These are phyloP conservation scores for Plectosphaerella cucumerina DNA, from an alignment of 2,329 filamentous ascomycete genomes.

Conservation along the genomic window DNA sequence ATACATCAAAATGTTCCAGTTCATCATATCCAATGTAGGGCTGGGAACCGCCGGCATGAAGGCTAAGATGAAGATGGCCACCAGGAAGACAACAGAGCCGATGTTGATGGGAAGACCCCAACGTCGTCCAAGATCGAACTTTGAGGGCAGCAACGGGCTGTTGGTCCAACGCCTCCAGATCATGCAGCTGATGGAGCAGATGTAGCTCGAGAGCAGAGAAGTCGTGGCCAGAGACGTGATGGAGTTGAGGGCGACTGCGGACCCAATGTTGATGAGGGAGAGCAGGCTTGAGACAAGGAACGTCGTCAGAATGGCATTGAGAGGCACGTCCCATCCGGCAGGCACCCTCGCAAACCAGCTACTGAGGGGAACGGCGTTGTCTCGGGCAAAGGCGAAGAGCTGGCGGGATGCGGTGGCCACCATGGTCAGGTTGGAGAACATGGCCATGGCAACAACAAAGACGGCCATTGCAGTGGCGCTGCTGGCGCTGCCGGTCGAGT, in stretches of 20 bases:
- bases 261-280: constrained; percentile 47
- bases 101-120: constrained; percentile 36
- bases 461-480: constrained; percentile 19
- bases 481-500: constrained; percentile 14
- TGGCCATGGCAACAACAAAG: constrained; percentile 19
- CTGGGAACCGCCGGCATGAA: constrained; percentile 39
- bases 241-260: constrained; percentile 46
- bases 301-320: constrained; percentile 21
- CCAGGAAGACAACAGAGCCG: constrained; percentile 38
- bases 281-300: constrained; percentile 39
- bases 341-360: constrained; percentile 19
- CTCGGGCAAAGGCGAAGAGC: constrained; percentile 26
- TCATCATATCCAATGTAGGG: constrained; percentile 37
- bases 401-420: constrained; percentile 23
- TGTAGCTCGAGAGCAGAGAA: constrained; percentile 46
- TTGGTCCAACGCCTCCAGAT: constrained; percentile 35
- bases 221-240: constrained; percentile 47
- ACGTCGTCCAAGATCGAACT: constrained; percentile 31
- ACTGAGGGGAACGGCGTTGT: constrained; percentile 21
- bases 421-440: constrained; percentile 20
- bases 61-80: constrained; percentile 40
- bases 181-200: constrained; percentile 41
- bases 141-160: constrained; percentile 12
- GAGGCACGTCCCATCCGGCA: constrained; percentile 5
- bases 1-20: constrained; percentile 46